Conservation (phyloP, 441 rosid species). For the Theobroma grandiflorum region DNA sequence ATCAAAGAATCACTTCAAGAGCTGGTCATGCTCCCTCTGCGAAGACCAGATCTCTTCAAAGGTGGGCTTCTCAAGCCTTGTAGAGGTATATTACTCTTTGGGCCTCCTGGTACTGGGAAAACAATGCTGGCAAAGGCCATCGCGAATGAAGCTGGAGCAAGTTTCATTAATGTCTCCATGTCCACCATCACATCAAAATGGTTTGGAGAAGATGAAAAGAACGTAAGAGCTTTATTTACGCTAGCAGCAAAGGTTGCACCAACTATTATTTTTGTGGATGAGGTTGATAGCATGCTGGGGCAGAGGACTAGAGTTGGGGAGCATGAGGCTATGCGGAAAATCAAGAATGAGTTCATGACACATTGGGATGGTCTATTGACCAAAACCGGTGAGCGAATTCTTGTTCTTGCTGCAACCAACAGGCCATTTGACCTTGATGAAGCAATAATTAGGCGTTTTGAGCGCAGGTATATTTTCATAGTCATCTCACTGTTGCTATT, state of each 20-base stretch:
- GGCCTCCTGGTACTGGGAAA: slow-evolving; percentile 99
- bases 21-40: slow-evolving; percentile 98
- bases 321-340: slow-evolving; percentile 99
- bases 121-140: slow-evolving; percentile 99
- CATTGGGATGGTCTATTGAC: slow-evolving; percentile 99
- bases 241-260: slow-evolving; percentile 97
- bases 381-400: slow-evolving; percentile 77
- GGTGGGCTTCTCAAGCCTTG: slow-evolving; percentile 99
- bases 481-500: neutral
- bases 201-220: slow-evolving; percentile 99
- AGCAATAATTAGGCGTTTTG: slow-evolving; percentile 98
- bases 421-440: slow-evolving; percentile 99
- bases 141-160: slow-evolving; percentile 99
- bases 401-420: slow-evolving; percentile 99
- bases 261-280: slow-evolving; percentile 94
- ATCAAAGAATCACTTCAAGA: slow-evolving; percentile 96
- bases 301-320: slow-evolving; percentile 95
- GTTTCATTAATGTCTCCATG: slow-evolving; percentile 98
- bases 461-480: slow-evolving; percentile 68
- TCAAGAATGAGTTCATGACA: slow-evolving; percentile 95
- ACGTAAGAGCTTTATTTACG: slow-evolving; percentile 87
- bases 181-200: slow-evolving; percentile 99
- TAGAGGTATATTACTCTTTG: slow-evolving; percentile 93
- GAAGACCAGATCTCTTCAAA: slow-evolving; percentile 94
- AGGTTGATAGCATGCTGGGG: slow-evolving; percentile 99